Evolutionary conservation across 768 basidiomycete genomes (phyloP), one percentile per base, ranked within the genome.

Genomic region (Russula sp.): DNA sequence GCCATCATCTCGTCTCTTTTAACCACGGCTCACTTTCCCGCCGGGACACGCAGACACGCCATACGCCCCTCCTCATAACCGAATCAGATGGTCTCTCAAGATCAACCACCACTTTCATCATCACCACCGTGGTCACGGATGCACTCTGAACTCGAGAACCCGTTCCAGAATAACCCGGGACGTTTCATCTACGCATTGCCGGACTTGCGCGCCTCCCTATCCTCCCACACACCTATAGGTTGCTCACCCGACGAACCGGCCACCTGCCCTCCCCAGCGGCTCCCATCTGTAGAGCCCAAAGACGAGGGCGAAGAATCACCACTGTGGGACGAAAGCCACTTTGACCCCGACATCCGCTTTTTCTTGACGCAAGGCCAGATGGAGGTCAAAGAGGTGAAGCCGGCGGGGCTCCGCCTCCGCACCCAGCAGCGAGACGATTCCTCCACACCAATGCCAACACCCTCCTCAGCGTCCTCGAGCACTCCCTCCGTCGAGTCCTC

Each of bases 161-260:
- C 63, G 27, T 64, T 64, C 34, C 63, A 64, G 49, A 64, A 64
- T 31, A 54, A 31, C 34, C 54, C 58, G 2, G 63, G 58, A 10
- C 63, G 2, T 18, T 64, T 60, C 42, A 51, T 64, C 45, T 40
- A 14, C 47, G 57, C 63, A 8, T 27, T 64, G 20, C 63, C 63
- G 4, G 42, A 64, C 42, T 44, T 64, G 34, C 32, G 53, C 32
- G 35, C 32, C 6, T 27, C 22, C 35, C 14, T 6, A 10, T 27
- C 1, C 22, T 40, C n/a, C 13, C 51, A 35, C 42, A 7, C 14
- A 22, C 0, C 18, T 34, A 2, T 11, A 20, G 4, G 22, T 13
- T 14, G 22, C 11, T 48, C 22, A 48, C 8, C 4, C 13, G 22
- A 48, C 27, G 47, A 27, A 27, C 22, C 47, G 11, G 1, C 20